Evolutionary conservation across 768 basidiomycete species (phyloP).

Genomic region (Lentinula boryana): DNA sequence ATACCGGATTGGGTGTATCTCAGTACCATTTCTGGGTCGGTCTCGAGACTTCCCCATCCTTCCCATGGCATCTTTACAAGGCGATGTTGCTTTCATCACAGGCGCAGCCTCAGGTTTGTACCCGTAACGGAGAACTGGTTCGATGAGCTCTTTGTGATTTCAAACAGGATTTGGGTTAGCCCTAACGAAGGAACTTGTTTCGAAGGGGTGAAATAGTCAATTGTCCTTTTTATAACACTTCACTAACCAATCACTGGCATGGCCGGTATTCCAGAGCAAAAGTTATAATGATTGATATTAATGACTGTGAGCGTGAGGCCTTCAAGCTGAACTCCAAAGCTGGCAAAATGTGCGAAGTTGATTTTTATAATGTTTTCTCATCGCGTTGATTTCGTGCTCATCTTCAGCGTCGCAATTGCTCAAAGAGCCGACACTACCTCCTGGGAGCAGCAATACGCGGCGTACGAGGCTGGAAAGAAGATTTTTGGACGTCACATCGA

Average conservation of each 20-base stretch:
- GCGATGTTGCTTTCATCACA: slow-evolving; percentile 8
- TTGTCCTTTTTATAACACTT: neutral
- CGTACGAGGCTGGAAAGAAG: slow-evolving; percentile 9
- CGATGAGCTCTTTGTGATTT: neutral
- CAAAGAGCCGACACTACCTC: slow-evolving; percentile 11
- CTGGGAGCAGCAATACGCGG: slow-evolving; percentile 15
- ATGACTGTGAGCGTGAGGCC: slow-evolving; percentile 9
- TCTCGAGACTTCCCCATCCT: neutral
- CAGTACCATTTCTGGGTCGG: too few species aligned
- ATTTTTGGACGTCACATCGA: slow-evolving; percentile 14
- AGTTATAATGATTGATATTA: slow-evolving; percentile 13
- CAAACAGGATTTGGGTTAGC: slow-evolving; percentile 12
- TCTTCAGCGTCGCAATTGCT: slow-evolving; percentile 12
- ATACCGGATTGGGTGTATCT: too few species aligned
- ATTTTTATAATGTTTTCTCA: neutral
- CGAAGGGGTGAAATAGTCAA: slow-evolving; percentile 8
- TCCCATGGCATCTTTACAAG: neutral
- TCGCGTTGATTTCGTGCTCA: neutral
- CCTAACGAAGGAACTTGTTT: slow-evolving; percentile 9
- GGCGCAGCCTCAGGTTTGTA: slow-evolving; percentile 10
- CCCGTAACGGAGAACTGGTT: neutral
- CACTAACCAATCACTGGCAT: too few species aligned
- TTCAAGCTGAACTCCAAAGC: slow-evolving; percentile 13
- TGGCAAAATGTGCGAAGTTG: slow-evolving; percentile 11
- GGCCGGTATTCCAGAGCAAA: slow-evolving; percentile 1